Conservation (phyloP, 2,329 filamentous ascomycete genomes). For the Diaporthe aspalathi region DNA sequence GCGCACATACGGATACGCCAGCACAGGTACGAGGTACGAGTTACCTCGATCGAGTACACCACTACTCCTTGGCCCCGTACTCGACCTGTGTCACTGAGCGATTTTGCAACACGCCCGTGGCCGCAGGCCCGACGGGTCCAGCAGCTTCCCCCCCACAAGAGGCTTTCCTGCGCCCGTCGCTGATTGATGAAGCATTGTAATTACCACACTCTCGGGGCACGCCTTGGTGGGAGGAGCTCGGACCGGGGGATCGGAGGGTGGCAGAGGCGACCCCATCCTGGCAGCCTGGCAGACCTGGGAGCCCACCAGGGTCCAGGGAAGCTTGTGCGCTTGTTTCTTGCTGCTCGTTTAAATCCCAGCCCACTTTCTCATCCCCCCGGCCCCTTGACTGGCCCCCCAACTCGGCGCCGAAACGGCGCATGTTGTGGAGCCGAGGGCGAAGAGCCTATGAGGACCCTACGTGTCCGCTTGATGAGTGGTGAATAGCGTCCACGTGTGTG, state of each 20-base stretch:
- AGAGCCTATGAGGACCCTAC: background rate
- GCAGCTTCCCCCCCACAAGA: conserved; percentile 10
- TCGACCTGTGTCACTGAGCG: conserved; percentile 27
- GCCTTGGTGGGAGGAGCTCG: conserved; percentile 19
- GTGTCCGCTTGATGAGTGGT: background rate
- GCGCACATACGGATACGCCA: conserved; percentile 7
- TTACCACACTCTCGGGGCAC: conserved; percentile 29
- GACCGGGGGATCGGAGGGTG: background rate
- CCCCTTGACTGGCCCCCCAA: background rate
- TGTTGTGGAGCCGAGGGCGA: conserved; percentile 13
- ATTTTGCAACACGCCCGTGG: conserved; percentile 28
- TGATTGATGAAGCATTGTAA: conserved; percentile 29
- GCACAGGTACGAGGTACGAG: conserved; percentile 8
- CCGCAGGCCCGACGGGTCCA: conserved; percentile 28
- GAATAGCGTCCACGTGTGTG: conserved; percentile 10
- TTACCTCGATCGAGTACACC: background rate
- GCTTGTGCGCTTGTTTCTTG: background rate
- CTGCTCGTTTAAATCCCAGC: conserved; percentile 11
- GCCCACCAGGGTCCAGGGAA: conserved; percentile 31
- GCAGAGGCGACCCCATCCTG: conserved; percentile 2
- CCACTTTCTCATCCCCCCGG: background rate
- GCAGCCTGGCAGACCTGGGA: too few relatives aligned
- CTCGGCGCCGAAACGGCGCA: conserved; percentile 18
- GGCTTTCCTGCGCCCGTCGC: background rate
- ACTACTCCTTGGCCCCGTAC: background rate